Base-by-base conservation (phyloP, 192 early-diverging fungal genomes). In the Umbelopsis sp. region DNA sequence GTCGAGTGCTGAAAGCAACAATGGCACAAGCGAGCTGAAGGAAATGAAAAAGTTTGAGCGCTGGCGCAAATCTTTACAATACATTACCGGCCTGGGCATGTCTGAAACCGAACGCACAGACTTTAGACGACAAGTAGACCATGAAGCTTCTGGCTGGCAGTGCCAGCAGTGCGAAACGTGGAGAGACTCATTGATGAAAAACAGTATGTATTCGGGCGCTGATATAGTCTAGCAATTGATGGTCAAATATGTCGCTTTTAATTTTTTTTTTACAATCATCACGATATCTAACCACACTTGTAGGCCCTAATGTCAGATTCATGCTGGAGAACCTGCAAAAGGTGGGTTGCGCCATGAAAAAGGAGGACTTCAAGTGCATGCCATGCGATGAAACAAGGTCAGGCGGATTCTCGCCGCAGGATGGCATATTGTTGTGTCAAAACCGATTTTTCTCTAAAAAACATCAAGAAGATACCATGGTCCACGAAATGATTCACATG, bases 401-500 rank as follows among this genome's bases (percentile, higher is more conserved):
- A n/a, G 97, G 95, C 47, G 97, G 95, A 11, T 98, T 94, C 65
- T 85, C 91, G 12, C 91, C 91, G 1, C 85, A 90, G 2, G 77
- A 85, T 44, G 92, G 93, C 47, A 88, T 97, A 66, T 80, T 97
- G 23, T 82, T 98, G 33, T 98, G 97, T 80, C 89, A 94, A 74
- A 95, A 97, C 78, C 82, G 83, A 71, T 82, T 98, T 61, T 77
- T 84, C 35, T 84, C 85, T 46, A 95, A 93, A 75, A 82, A 82
- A n/a, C 94, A 95, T 70, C 82, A 92, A 82, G 94, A 97, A 76
- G 91, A 94, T 67, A 95, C 94, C 2, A 91, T 98, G 85, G 92
- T 93, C 8, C 97, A 98, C 71, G 97, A 98, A 75, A 90, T 94
- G 91, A 81, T 94, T 27, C 92, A 94, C 71, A 91, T 91, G 58